A percentile compares a stretch with the other conserved stretches of the same genome.
Evolutionary conservation across 768 basidiomycete species (phyloP).

Genomic region (Mycena haematopus): DNA sequence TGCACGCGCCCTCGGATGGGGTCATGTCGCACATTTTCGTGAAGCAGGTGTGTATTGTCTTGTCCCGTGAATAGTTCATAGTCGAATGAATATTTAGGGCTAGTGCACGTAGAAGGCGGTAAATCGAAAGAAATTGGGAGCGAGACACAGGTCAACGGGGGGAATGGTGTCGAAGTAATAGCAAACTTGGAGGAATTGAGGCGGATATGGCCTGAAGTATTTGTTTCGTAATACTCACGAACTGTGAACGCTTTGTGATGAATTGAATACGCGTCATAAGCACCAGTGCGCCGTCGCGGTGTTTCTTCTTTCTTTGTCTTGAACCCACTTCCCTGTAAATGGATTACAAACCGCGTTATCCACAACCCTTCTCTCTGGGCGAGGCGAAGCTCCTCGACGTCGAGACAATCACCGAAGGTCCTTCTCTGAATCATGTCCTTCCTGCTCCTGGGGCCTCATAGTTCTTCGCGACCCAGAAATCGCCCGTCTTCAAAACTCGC

Average conservation of each 20-base stretch:
- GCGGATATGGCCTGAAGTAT: constrained; percentile 77
- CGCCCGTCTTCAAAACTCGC: constrained; percentile 73
- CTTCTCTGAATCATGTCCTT: constrained; percentile 10
- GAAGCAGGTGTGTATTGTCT: constrained; percentile 50
- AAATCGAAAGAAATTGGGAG: constrained; percentile 54
- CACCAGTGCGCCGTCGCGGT: too few relatives aligned
- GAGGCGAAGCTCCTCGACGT: constrained; percentile 73
- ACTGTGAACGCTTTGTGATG: background rate
- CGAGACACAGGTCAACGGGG: constrained; percentile 41
- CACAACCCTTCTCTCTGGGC: constrained; percentile 76
- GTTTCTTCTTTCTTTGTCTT: too few relatives aligned
- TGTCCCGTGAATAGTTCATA: background rate
- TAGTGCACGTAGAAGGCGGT: constrained; percentile 70
- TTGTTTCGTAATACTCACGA: constrained; percentile 37
- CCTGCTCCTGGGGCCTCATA: constrained; percentile 4
- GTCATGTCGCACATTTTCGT: constrained; percentile 75
- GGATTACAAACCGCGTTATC: constrained; percentile 71
- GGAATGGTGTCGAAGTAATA: constrained; percentile 60
- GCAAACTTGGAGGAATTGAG: constrained; percentile 70
- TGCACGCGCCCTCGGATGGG: constrained; percentile 73
- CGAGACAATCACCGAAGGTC: constrained; percentile 75
- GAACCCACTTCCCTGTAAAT: constrained; percentile 38
- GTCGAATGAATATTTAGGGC: constrained; percentile 31
- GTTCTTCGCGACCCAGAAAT: constrained; percentile 60
- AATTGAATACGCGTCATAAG: background rate